Conservation (phyloP, 1,139 yeast species). For the Debaryomyces psychrophilus region DNA sequence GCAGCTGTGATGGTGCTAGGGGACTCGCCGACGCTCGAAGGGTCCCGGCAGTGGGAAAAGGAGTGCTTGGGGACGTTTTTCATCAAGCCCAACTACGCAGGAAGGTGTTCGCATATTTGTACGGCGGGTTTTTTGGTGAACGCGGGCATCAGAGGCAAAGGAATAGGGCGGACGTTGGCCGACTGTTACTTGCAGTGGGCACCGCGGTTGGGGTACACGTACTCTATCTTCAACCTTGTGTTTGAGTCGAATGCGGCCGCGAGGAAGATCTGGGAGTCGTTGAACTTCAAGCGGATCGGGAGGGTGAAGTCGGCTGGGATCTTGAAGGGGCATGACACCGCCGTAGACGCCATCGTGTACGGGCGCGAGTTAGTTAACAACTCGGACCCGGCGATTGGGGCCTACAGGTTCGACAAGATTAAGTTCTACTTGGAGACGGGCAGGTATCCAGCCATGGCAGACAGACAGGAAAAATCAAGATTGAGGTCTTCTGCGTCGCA, state of each 20-base stretch:
- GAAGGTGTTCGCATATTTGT: constrained; percentile 90
- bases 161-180: constrained; percentile 83
- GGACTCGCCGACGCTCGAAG: constrained; percentile 61
- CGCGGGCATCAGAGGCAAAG: constrained; percentile 91
- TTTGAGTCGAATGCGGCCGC: constrained; percentile 89
- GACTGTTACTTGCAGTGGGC: constrained; percentile 92
- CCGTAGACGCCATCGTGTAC: constrained; percentile 81
- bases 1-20: constrained; percentile 88
- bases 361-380: constrained; percentile 57
- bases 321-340: constrained; percentile 77
- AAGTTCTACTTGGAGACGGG: constrained; percentile 82
- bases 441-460: constrained; percentile 80
- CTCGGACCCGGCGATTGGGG: constrained; percentile 55
- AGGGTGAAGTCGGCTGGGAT: constrained; percentile 83
- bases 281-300: constrained; percentile 78
- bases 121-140: constrained; percentile 88
- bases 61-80: constrained; percentile 85
- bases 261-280: constrained; percentile 74
- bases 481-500: constrained; percentile 81
- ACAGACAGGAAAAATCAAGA: constrained; percentile 81
- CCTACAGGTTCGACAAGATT: constrained; percentile 74
- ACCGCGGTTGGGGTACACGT: constrained; percentile 81
- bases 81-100: constrained; percentile 88
- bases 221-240: constrained; percentile 80
- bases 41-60: constrained; percentile 80